Evolutionary conservation across 257 asterid genomes (phyloP), one percentile per base, ranked within the genome.

Genomic region (Solanum verrucosum): DNA sequence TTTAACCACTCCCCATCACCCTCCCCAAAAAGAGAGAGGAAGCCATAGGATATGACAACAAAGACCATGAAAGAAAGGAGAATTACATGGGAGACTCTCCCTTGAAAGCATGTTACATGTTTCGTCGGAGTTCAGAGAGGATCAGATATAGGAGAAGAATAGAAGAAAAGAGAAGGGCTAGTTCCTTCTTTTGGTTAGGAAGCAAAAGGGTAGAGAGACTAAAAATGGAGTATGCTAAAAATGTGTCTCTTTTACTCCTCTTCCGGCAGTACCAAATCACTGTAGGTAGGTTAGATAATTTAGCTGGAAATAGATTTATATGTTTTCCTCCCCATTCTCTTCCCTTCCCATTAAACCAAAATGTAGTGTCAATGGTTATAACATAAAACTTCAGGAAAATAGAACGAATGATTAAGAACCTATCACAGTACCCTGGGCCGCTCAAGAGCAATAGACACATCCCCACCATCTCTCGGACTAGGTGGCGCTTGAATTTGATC

Each of bases 401-500:
- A 44, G 42, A 81, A 81, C 18, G 10, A 67, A 46, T 46, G 67
- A 81, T 46, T 81, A 81, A 81, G 85, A 46, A 81, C 85, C 85
- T 44, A 81, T 81, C 29, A 81, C 68, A 49, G 70, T 93, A 96
- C 99, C 98, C 91, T 92, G 88, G 98, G 94, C 68, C 92, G 98
- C 89, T 92, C 98, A 87, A 93, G 89, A 91, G 89, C 90, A 84
- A 91, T 87, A 29, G 93, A 86, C 60, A 88, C 92, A 88, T 95
- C 98, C 38, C 95, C 99, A 88, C 98, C 99, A 89, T 96, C 98
- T 91, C 98, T 92, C 78, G 96, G 99, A 91, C 98, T 95, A 68
- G 95, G 91, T 83, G 98, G 99, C 40, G 94, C 95, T 91, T 92
- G 99, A 89, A 91, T 88, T 91, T 92, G 99, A 92, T 97, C 99